Percentiles rank a stretch among this genome's conserved stretches.
Conservation (phyloP, 1,139 yeast genomes). For the Debaryomyces robertsiae region DNA sequence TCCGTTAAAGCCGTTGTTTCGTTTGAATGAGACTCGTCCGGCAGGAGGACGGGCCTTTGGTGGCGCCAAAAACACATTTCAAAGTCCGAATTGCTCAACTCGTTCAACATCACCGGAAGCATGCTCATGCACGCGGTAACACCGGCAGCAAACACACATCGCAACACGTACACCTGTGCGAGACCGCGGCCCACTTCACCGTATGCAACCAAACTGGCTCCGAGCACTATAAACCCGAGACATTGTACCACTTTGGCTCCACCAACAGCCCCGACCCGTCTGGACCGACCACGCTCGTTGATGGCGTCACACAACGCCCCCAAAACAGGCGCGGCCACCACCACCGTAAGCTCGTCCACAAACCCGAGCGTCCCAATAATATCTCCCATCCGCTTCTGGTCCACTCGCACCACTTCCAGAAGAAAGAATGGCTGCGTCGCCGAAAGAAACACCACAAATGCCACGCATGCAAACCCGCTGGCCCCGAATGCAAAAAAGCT, state of each 20-base stretch:
- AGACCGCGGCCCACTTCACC: conserved; percentile 34
- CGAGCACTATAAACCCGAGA: conserved; percentile 49
- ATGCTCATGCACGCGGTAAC: conserved; percentile 53
- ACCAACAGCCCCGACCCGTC: conserved; percentile 17
- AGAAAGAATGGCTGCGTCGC: conserved; percentile 71
- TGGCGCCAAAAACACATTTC: conserved; percentile 31
- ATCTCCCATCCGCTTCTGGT: conserved; percentile 49
- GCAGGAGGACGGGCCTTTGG: conserved; percentile 5
- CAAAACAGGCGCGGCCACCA: conserved; percentile 59
- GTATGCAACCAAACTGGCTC: conserved; percentile 51
- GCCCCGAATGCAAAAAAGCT: conserved; percentile 29
- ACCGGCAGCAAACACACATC: conserved; percentile 64
- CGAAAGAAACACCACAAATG: conserved; percentile 66
- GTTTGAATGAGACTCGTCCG: too few relatives aligned
- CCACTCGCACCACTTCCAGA: conserved; percentile 53
- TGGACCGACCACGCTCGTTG: conserved; percentile 17
- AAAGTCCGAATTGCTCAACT: conserved; percentile 51
- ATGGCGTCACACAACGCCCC: conserved; percentile 67
- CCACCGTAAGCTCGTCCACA: conserved; percentile 60
- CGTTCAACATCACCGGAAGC: conserved; percentile 55
- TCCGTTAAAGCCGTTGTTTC: too few relatives aligned
- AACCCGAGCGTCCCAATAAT: conserved; percentile 64
- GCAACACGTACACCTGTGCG: conserved; percentile 50
- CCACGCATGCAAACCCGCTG: conserved; percentile 53
- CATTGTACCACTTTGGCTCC: conserved; percentile 60